A percentile compares a stretch with the other conserved stretches of the same genome.
Conservation (phyloP, 768 basidiomycete species). For the Boletus pseudo-olivaceus region DNA sequence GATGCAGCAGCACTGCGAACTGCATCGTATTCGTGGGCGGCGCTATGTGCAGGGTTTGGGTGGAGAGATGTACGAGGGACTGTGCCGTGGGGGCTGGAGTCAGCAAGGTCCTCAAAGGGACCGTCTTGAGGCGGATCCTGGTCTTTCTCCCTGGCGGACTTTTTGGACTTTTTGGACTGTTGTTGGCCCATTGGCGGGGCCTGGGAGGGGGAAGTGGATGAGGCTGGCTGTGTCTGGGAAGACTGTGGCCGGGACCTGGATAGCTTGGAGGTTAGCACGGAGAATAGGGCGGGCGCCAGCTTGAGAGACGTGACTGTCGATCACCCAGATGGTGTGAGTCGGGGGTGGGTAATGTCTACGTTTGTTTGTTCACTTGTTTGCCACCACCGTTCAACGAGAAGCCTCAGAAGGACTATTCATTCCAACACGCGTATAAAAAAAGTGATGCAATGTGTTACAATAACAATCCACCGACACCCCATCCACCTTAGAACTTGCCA, state of each 20-base stretch:
- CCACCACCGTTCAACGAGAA: neutral
- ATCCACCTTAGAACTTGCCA: slow-evolving; percentile 75
- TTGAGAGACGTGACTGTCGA: slow-evolving; percentile 38
- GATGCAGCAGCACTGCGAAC: slow-evolving; percentile 34
- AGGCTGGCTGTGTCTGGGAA: slow-evolving; percentile 62
- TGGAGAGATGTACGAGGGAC: slow-evolving; percentile 45
- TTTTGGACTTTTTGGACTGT: slow-evolving; percentile 79
- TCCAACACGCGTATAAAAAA: slow-evolving; percentile 25
- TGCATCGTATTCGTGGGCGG: slow-evolving; percentile 34
- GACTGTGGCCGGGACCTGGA: slow-evolving; percentile 70
- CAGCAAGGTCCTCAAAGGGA: slow-evolving; percentile 38
- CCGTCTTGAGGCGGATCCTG: slow-evolving; percentile 46
- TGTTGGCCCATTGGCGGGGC: slow-evolving; percentile 74
- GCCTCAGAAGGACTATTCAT: neutral
- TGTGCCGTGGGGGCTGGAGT: slow-evolving; percentile 37
- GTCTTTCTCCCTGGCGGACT: slow-evolving; percentile 66
- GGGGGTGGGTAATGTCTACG: slow-evolving; percentile 19
- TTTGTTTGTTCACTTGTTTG: slow-evolving; percentile 36
- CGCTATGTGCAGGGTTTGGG: slow-evolving; percentile 39
- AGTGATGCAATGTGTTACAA: slow-evolving; percentile 17
- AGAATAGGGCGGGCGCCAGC: slow-evolving; percentile 81
- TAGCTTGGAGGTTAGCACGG: slow-evolving; percentile 68
- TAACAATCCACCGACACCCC: neutral
- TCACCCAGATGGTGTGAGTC: slow-evolving; percentile 26
- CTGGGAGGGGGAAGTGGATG: slow-evolving; percentile 36